Evolutionary conservation across 305 asterid species (phyloP), one percentile per base, ranked within the genome.

Genomic region (Salvia sclarea): DNA sequence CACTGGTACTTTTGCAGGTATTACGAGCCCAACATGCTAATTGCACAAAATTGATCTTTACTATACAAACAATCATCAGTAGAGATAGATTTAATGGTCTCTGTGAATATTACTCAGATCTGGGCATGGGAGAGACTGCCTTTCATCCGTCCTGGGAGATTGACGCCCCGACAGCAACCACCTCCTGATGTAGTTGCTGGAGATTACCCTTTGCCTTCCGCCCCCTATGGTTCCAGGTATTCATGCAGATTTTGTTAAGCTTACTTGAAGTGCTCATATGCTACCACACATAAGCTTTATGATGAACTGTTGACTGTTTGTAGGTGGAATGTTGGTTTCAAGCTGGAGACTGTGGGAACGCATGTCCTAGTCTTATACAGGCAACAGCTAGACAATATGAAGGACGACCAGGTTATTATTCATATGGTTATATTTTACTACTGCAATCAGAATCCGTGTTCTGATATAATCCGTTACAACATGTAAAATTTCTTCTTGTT

Each of bases 81-180:
- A 37, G 47, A 22, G 25, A 62, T 71, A 73, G 28, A 64, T 67
- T 18, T 55, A 28, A 47, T 72, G 68, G 59, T 38, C 50, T 74
- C 44, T 66, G n/a, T 53, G 6, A 35, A 28, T 68, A 30, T 78
- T 37, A 41, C 45, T 72, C 68, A 82, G 92, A 73, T 85, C 52
- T 88, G 92, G 88, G 90, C 87, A 1, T 85, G 92, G 90, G 90
- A 88, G 83, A 84, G 95, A 73, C 70, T 81, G 69, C 81, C 87
- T 45, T 84, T 83, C 31, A 59, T 82, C 65, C 88, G 86, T 41
- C 88, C 89, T 33, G 90, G 89, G 65, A 83, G 83, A 74, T 74
- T 81, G 69, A 78, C 82, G 55, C 89, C 90, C 5, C 79, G 77
- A 40, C 77, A 64, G 66, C 81, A 81, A 59, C 78, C 74, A 45